A percentile compares a stretch with the other conserved stretches of the same genome.
Evolutionary conservation across 371 early-diverging fungal species (phyloP).

Genomic region (Furculomyces boomerangus): DNA sequence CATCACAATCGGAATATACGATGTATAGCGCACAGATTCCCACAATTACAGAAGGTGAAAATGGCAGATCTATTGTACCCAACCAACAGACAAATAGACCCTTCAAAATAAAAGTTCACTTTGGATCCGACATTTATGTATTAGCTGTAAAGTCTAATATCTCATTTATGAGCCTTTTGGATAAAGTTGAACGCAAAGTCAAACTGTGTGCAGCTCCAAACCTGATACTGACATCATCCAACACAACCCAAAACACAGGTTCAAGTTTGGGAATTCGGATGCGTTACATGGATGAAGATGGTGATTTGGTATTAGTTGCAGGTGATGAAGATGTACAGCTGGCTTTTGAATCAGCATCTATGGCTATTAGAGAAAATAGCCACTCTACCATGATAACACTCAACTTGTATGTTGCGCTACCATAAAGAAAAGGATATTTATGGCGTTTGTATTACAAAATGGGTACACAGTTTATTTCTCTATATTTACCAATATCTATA

Average conservation of each 20-base stretch:
- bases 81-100: background rate
- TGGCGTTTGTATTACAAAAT: no score
- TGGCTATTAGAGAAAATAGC: background rate
- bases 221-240: slow-evolving; percentile 11
- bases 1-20: background rate
- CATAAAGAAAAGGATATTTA: no score
- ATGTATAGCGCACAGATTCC: background rate
- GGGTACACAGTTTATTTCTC: no score
- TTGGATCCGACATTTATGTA: slow-evolving; percentile 63
- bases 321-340: slow-evolving; percentile 80
- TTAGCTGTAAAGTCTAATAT: slow-evolving; percentile 58
- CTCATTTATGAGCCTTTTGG: slow-evolving; percentile 51
- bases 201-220: slow-evolving; percentile 45
- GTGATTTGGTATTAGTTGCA: slow-evolving; percentile 68
- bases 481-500: no score
- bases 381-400: background rate
- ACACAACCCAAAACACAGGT: slow-evolving; percentile 13
- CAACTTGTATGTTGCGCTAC: no score
- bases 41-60: background rate
- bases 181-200: slow-evolving; percentile 72
- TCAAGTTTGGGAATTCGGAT: slow-evolving; percentile 40
- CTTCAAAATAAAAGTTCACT: slow-evolving; percentile 72
- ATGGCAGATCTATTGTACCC: background rate
- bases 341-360: slow-evolving; percentile 60
- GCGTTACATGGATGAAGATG: slow-evolving; percentile 83